Base-by-base conservation (phyloP, 2,329 filamentous ascomycete species). In the Aureobasidium sp. region DNA sequence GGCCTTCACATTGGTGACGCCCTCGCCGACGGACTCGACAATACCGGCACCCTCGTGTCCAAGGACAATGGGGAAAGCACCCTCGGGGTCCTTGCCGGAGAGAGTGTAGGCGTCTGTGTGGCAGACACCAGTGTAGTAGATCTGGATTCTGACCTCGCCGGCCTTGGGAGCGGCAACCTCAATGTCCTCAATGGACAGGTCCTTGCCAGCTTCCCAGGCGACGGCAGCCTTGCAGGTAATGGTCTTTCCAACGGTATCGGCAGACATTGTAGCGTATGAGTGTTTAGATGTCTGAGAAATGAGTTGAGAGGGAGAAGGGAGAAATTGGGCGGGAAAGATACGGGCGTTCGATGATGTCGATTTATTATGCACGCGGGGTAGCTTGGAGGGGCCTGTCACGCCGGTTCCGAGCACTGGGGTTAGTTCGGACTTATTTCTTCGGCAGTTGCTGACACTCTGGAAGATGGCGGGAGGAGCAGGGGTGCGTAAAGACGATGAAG, bases 61-160 rank as follows among this genome's bases (percentile, higher is more conserved):
- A 59, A 95, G 85, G 68, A 96, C 84, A 67, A 95, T 86, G 69
- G 91, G 91, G 81, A 96, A 95, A 64, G 88, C 91, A 72, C 91
- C 94, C 80, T 99, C 94, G 59, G 94, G 93, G 72, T 99, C 94
- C 81, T 97, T 97, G 67, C 94, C 94, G 59, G 90, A 95, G 65
- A 96, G 85, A 61, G 90, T 95, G 83, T 96, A 97, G 72, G 94
- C 91, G 82, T 96, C 91, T 88, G 93, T 99, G 81, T 99, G 94
- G 82, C 94, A 99, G 74, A 99, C 94, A 78, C 94, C 94, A 59
- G 94, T 99, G 82, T 97, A 95, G 82, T 93, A 88, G 75, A 97
- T 90, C 81, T 97, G 81, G 73, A 99, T 96, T 71, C 94, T 90
- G 73, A 99, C 94, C 80, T 99, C 94, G 78, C 96, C 85, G 64